Percentiles rank a stretch among this genome's conserved stretches.
These are phyloP conservation scores for Ophiostoma sp. DNA, from an alignment of 2,329 filamentous ascomycete species.

Conservation along the genomic window DNA sequence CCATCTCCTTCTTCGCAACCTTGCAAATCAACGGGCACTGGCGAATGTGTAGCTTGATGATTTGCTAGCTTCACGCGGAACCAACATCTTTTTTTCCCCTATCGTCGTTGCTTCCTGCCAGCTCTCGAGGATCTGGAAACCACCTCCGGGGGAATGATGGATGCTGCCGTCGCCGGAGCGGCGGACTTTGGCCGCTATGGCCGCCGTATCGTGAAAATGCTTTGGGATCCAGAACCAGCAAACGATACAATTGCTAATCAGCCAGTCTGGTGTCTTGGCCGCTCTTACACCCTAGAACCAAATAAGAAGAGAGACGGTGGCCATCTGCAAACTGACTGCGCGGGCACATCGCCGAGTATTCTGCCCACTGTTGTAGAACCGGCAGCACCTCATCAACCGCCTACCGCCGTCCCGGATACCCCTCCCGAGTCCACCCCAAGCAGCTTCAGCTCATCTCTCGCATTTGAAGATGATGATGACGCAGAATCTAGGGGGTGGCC, in stretches of 20 bases:
- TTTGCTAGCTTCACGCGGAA: background rate
- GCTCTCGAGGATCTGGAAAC: background rate
- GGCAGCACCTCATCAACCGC: conserved; percentile 25
- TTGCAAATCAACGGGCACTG: background rate
- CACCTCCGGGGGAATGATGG: conserved; percentile 33
- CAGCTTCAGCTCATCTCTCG: conserved; percentile 54
- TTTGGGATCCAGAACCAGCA: conserved; percentile 86
- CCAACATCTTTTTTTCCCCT: background rate
- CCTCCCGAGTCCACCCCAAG: conserved; percentile 51
- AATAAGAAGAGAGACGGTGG: conserved; percentile 27
- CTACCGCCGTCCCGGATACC: conserved; percentile 41
- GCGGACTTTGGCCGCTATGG: conserved; percentile 73
- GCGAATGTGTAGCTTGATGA: background rate
- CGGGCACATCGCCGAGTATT: conserved; percentile 18
- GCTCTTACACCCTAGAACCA: conserved; percentile 49
- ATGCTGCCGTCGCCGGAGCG: conserved; percentile 46
- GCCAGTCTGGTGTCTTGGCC: conserved; percentile 80
- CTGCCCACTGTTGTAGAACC: conserved; percentile 16
- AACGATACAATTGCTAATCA: conserved; percentile 69
- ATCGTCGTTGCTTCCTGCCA: background rate
- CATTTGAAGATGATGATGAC: conserved; percentile 45
- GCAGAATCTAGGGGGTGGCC: conserved; percentile 70
- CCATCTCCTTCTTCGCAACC: background rate
- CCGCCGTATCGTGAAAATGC: conserved; percentile 82
- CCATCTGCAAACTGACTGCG: conserved; percentile 25